phyloP scores from a whole-genome alignment of 768 basidiomycete species.

The Paxillus rubicundulus region DNA sequence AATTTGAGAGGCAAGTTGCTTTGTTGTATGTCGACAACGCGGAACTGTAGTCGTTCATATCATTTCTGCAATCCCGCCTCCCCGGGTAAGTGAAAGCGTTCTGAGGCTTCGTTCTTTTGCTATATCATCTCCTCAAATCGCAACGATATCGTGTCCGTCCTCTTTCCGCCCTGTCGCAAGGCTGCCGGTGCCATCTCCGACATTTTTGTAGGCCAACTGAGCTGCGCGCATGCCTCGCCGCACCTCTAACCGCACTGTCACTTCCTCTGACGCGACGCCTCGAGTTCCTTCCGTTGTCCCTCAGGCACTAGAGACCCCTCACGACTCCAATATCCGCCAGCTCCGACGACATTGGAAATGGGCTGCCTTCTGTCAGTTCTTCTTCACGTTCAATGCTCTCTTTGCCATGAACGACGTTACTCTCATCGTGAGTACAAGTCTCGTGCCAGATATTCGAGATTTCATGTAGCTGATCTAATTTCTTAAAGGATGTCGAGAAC shows the following conservation, averaged over 20 bases:
- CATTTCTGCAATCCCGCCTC: slow-evolving; percentile 12
- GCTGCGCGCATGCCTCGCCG: slow-evolving; percentile 58
- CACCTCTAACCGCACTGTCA: slow-evolving; percentile 40
- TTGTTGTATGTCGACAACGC: slow-evolving; percentile 2
- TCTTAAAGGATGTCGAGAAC: slow-evolving; percentile 68
- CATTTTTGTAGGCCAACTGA: slow-evolving; percentile 35
- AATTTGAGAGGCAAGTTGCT: slow-evolving; percentile 13
- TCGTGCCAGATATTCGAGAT: neutral
- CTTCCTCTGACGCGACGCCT: slow-evolving; percentile 30
- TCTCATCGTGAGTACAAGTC: slow-evolving; percentile 47
- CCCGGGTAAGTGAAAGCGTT: slow-evolving; percentile 10
- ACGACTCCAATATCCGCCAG: slow-evolving; percentile 41
- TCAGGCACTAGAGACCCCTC: slow-evolving; percentile 25
- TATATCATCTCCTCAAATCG: slow-evolving; percentile 22
- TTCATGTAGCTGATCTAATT: slow-evolving; percentile 11
- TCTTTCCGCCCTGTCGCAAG: slow-evolving; percentile 16
- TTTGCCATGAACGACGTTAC: slow-evolving; percentile 72
- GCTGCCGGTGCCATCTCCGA: slow-evolving; percentile 35
- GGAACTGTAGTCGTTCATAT: slow-evolving; percentile 8
- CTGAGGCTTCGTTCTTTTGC: slow-evolving; percentile 17
- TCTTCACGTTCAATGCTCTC: slow-evolving; percentile 76
- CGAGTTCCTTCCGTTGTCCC: slow-evolving; percentile 24
- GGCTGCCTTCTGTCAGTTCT: slow-evolving; percentile 90
- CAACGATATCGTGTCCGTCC: slow-evolving; percentile 14
- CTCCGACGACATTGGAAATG: slow-evolving; percentile 88